Base-by-base conservation (phyloP, 2,329 filamentous ascomycete species). In the Sordariomycetes sp. region DNA sequence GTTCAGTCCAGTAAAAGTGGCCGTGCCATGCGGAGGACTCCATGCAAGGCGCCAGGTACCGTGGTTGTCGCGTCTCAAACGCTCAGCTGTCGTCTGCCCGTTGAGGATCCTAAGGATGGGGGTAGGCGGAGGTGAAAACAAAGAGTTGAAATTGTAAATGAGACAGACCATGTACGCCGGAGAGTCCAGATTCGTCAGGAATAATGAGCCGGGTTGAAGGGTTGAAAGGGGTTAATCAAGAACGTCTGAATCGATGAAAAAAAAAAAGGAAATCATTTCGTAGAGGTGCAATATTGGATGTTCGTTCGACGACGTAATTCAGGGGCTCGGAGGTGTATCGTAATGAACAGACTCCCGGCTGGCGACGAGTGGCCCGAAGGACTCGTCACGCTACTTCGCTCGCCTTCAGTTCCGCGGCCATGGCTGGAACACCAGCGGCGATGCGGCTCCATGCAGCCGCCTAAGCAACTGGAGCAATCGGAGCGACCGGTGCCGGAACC, bases 391-490 rank as follows among this genome's bases (percentile, higher is more conserved):
- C 30, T 20, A n/a, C n/a, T n/a, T n/a, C n/a, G n/a, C n/a, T n/a
- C n/a, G n/a, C n/a, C n/a, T n/a, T n/a, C n/a, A n/a, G n/a, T n/a
- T n/a, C n/a, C n/a, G n/a, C n/a, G n/a, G n/a, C n/a, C 30, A 6
- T 32, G 30, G 15, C 30, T 21, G 25, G n/a, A n/a, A n/a, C n/a
- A n/a, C n/a, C n/a, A n/a, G n/a, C 8, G 29, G 12, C n/a, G 29
- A 30, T 12, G 29, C 14, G 29, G 29, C 14, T 30, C n/a, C 42
- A 43, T 44, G 45, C 36, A 24, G 34, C 23, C 32, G 28, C 20
- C 19, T 61, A 61, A 37, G 58, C 57, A 44, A 61, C 58, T 17
- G 58, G 58, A 38, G 58, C 56, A 44, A 72, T 62, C 27, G 67
- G 58, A 19, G 64, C 61, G 27, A 66, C 58, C 20, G 66, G 55